phyloP scores from a whole-genome alignment of 1,139 yeast genomes.

The Wickerhamomyces sp. region DNA sequence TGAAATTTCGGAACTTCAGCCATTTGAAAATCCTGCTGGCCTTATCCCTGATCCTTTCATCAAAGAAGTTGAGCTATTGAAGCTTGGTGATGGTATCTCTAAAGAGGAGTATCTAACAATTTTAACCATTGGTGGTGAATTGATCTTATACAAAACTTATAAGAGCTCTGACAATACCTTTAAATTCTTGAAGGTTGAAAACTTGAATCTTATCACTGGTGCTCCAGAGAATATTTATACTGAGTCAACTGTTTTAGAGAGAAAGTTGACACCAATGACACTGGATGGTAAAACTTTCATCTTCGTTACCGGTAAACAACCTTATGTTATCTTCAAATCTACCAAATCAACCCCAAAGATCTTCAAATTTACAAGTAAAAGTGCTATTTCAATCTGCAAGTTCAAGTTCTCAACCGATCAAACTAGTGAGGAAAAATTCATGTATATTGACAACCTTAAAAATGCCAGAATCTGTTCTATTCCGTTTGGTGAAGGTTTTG shows the following conservation, averaged over 20 bases:
- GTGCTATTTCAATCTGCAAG: slow-evolving; percentile 57
- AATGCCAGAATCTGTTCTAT: slow-evolving; percentile 69
- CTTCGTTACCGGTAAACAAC: slow-evolving; percentile 71
- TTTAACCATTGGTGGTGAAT: slow-evolving; percentile 76
- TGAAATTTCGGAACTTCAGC: slow-evolving; percentile 46
- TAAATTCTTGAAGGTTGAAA: slow-evolving; percentile 37
- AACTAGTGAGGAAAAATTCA: slow-evolving; percentile 42
- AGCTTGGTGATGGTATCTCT: slow-evolving; percentile 51
- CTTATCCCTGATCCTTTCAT: slow-evolving; percentile 69
- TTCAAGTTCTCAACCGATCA: slow-evolving; percentile 19
- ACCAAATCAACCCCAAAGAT: slow-evolving; percentile 62
- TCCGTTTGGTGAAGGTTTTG: slow-evolving; percentile 35
- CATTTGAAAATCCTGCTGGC: slow-evolving; percentile 54
- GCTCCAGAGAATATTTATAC: slow-evolving; percentile 76
- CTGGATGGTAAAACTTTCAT: slow-evolving; percentile 57
- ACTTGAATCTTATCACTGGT: slow-evolving; percentile 54
- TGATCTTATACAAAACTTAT: slow-evolving; percentile 58
- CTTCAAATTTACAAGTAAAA: slow-evolving; percentile 60
- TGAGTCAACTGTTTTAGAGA: slow-evolving; percentile 62
- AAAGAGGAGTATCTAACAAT: slow-evolving; percentile 60
- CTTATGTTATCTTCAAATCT: slow-evolving; percentile 64
- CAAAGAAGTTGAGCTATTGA: slow-evolving; percentile 63
- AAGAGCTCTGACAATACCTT: slow-evolving; percentile 37
- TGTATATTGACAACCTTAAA: slow-evolving; percentile 67
- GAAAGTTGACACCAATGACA: slow-evolving; percentile 58